A percentile compares a stretch with the other conserved stretches of the same genome.
Evolutionary conservation across 2,329 filamentous ascomycete species (phyloP).

Genomic region (Exophiala viscosa): DNA sequence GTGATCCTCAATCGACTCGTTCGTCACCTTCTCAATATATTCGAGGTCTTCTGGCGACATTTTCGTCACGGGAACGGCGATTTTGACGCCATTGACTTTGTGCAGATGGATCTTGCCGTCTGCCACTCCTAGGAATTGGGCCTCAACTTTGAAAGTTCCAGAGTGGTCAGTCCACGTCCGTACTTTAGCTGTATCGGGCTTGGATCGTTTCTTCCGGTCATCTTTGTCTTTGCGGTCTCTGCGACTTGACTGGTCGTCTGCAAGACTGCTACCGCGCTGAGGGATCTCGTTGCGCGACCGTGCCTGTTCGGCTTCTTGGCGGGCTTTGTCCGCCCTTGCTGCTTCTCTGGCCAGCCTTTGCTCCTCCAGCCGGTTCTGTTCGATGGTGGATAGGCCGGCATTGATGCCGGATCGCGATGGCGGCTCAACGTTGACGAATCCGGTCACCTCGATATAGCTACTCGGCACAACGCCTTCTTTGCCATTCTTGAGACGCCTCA

Average conservation of each 20-base stretch:
- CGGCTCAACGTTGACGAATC: slow-evolving; percentile 55
- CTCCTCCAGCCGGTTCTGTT: slow-evolving; percentile 76
- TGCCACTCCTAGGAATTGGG: slow-evolving; percentile 88
- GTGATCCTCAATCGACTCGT: slow-evolving; percentile 82
- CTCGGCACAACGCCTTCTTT: slow-evolving; percentile 95
- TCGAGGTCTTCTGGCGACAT: slow-evolving; percentile 95
- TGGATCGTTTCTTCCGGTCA: slow-evolving; percentile 60
- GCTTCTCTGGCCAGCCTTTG: slow-evolving; percentile 78
- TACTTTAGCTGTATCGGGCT: slow-evolving; percentile 77
- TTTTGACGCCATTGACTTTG: slow-evolving; percentile 97
- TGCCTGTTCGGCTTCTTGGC: slow-evolving; percentile 51
- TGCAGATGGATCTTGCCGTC: slow-evolving; percentile 97
- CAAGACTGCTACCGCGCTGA: slow-evolving; percentile 74
- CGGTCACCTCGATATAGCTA: slow-evolving; percentile 89
- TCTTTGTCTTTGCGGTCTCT: slow-evolving; percentile 57
- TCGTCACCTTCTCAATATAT: slow-evolving; percentile 86
- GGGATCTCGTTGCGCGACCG: slow-evolving; percentile 59
- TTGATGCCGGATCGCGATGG: slow-evolving; percentile 54
- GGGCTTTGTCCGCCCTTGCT: slow-evolving; percentile 56
- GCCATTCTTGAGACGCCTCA: slow-evolving; percentile 81
- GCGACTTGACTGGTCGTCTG: slow-evolving; percentile 63
- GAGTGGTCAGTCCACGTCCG: slow-evolving; percentile 93
- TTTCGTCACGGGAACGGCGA: slow-evolving; percentile 89
- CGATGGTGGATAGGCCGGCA: slow-evolving; percentile 64
- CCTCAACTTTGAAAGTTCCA: slow-evolving; percentile 94